Percentiles rank a stretch among this genome's conserved stretches.
Conservation (phyloP, 140 eudicot genomes). For the Senecio squalidus region DNA sequence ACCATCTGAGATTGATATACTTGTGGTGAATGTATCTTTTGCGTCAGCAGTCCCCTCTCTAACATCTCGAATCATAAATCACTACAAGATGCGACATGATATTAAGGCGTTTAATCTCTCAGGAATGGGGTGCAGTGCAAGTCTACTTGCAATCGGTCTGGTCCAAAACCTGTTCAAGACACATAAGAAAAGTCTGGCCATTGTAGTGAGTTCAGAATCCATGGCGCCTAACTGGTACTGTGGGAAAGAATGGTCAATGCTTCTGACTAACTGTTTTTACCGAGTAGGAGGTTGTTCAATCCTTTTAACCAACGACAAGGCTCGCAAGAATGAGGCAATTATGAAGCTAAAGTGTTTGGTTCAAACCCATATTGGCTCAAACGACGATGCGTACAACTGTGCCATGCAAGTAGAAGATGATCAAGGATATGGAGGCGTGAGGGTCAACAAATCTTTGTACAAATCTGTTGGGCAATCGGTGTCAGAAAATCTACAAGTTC, state of each 20-base stretch:
- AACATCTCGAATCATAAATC: conserved; percentile 25
- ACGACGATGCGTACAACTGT: conserved; percentile 29
- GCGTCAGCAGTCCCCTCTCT: conserved; percentile 29
- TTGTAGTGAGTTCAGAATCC: conserved; percentile 33
- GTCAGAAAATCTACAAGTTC: no score
- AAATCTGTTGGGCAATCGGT: no score
- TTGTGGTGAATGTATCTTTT: conserved; percentile 35
- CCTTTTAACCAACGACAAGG: neutral
- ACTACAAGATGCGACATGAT: conserved; percentile 34
- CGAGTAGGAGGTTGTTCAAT: conserved; percentile 34
- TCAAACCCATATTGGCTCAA: conserved; percentile 34
- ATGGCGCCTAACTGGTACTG: conserved; percentile 34
- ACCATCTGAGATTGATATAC: conserved; percentile 25
- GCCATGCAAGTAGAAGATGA: conserved; percentile 26
- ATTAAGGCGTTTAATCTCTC: conserved; percentile 25
- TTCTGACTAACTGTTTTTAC: conserved; percentile 31
- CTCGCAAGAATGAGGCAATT: conserved; percentile 22
- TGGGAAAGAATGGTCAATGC: conserved; percentile 35
- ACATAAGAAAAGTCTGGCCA: conserved; percentile 23
- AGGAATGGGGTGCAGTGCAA: conserved; percentile 45
- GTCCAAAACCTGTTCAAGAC: conserved; percentile 26
- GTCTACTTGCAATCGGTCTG: conserved; percentile 25
- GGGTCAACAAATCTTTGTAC: no score
- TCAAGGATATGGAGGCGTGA: conserved; percentile 26
- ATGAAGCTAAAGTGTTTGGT: conserved; percentile 32